Evolutionary conservation across 768 basidiomycete species (phyloP).

Genomic region (Mycena chlorophos): DNA sequence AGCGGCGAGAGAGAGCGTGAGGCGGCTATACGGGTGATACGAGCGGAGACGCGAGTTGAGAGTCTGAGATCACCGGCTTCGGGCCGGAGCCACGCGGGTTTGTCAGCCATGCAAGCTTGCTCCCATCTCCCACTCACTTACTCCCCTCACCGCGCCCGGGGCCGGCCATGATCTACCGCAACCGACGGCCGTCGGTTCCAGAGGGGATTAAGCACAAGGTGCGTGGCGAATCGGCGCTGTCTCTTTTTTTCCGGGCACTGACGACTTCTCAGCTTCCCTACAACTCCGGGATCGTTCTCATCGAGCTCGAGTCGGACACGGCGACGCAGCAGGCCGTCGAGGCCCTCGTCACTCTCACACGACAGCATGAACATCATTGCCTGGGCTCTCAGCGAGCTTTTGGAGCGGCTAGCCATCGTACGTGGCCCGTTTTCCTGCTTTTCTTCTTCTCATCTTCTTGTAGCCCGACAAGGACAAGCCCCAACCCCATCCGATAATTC

Average conservation of each 20-base stretch:
- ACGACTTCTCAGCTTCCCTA: slow-evolving; percentile 68
- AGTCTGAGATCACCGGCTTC: too few relatives aligned
- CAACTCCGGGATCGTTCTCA: slow-evolving; percentile 74
- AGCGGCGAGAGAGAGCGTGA: too few relatives aligned
- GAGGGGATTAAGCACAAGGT: slow-evolving; percentile 80
- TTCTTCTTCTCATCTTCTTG: slow-evolving; percentile 15
- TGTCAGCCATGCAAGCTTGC: too few relatives aligned
- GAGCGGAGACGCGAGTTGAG: too few relatives aligned
- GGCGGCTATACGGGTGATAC: too few relatives aligned
- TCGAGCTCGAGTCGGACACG: slow-evolving; percentile 72
- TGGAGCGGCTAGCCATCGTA: slow-evolving; percentile 80
- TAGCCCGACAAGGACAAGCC: slow-evolving; percentile 29
- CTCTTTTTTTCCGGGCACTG: not conserved
- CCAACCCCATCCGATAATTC: slow-evolving; percentile 53
- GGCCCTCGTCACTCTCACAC: slow-evolving; percentile 72
- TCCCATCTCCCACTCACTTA: too few relatives aligned
- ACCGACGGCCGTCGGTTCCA: slow-evolving; percentile 19
- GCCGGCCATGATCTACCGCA: slow-evolving; percentile 13
- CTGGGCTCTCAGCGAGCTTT: slow-evolving; percentile 70
- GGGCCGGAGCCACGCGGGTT: too few relatives aligned
- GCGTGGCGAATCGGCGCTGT: slow-evolving; percentile 17
- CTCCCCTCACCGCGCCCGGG: too few relatives aligned
- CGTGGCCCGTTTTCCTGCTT: slow-evolving; percentile 13
- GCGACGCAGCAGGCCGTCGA: slow-evolving; percentile 76
- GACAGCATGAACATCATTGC: slow-evolving; percentile 81